Conservation (phyloP, 805 yeast species). For the Starmera amethionina region DNA sequence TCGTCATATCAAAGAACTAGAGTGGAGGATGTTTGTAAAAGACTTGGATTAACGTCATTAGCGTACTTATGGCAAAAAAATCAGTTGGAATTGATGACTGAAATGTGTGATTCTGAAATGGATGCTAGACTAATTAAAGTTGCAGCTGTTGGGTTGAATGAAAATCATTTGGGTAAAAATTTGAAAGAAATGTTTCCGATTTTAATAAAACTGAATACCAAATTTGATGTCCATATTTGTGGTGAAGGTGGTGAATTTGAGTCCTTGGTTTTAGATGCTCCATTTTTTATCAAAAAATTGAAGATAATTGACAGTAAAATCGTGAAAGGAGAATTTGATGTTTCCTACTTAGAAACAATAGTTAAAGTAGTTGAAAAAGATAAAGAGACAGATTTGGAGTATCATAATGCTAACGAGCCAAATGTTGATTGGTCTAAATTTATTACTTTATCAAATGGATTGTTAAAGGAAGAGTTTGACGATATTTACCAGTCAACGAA, state of each 20-base stretch:
- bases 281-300: constrained; percentile 57
- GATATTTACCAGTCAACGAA: constrained; percentile 19
- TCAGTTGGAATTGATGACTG: constrained; percentile 70
- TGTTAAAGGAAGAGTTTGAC: constrained; percentile 32
- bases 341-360: constrained; percentile 50
- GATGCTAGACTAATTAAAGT: constrained; percentile 88
- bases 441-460: constrained; percentile 6
- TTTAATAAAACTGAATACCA: constrained; percentile 43
- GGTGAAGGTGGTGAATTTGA: constrained; percentile 99
- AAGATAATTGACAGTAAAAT: constrained; percentile 10
- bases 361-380: constrained; percentile 38
- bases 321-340: constrained; percentile 43
- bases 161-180: constrained; percentile 56
- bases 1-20: constrained; percentile 93
- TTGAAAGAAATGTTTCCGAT: constrained; percentile 53
- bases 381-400: constrained; percentile 13
- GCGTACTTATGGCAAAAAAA: constrained; percentile 87
- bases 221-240: constrained; percentile 83
- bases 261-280: constrained; percentile 84
- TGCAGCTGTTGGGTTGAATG: constrained; percentile 79
- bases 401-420: constrained; percentile 9
- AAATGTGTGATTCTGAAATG: constrained; percentile 55
- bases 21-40: constrained; percentile 81
- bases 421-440: constrained; percentile 15
- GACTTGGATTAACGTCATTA: constrained; percentile 59